Evolutionary conservation across 75 land plant species (phyloP).

Genomic region (Isoetes taiwanensis): DNA sequence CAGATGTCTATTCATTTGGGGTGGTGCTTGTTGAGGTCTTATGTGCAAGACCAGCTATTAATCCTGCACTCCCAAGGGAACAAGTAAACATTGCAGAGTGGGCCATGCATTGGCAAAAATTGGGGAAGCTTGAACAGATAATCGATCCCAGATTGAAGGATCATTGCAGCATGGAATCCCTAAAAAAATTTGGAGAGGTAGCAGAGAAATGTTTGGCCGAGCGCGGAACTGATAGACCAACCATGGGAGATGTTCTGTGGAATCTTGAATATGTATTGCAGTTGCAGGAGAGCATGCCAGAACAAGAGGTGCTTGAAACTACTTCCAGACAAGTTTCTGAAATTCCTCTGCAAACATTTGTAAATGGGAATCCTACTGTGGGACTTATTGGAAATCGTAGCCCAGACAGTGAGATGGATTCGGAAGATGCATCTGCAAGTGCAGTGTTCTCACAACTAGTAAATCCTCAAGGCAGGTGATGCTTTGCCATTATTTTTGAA

Average conservation of each 20-base stretch:
- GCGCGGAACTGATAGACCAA: slow-evolving; percentile 1
- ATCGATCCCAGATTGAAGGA: slow-evolving; percentile 27
- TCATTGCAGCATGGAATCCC: not conserved
- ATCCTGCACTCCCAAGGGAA: slow-evolving; percentile 39
- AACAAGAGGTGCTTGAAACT: no score
- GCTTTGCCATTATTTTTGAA: no score
- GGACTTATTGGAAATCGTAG: no score
- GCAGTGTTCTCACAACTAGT: slow-evolving; percentile 69
- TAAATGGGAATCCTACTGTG: no score
- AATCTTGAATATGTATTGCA: slow-evolving; percentile 1
- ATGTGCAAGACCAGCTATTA: slow-evolving; percentile 59
- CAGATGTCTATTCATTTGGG: slow-evolving; percentile 90
- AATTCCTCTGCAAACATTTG: no score
- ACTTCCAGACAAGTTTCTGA: no score
- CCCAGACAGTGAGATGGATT: slow-evolving; percentile 22
- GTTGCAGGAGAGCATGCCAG: no score
- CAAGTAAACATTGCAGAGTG: slow-evolving; percentile 43
- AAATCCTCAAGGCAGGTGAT: slow-evolving; percentile 57
- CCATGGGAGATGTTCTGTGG: slow-evolving; percentile 7
- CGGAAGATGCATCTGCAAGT: slow-evolving; percentile 39
- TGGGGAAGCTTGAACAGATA: slow-evolving; percentile 28
- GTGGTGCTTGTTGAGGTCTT: slow-evolving; percentile 84
- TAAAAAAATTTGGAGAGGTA: not conserved
- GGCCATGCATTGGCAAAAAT: slow-evolving; percentile 36
- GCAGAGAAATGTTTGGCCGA: slow-evolving; percentile 8